These are phyloP conservation scores for Desmodesmus armatus DNA, from an alignment of 139 green algal genomes.

Conservation along the genomic window DNA sequence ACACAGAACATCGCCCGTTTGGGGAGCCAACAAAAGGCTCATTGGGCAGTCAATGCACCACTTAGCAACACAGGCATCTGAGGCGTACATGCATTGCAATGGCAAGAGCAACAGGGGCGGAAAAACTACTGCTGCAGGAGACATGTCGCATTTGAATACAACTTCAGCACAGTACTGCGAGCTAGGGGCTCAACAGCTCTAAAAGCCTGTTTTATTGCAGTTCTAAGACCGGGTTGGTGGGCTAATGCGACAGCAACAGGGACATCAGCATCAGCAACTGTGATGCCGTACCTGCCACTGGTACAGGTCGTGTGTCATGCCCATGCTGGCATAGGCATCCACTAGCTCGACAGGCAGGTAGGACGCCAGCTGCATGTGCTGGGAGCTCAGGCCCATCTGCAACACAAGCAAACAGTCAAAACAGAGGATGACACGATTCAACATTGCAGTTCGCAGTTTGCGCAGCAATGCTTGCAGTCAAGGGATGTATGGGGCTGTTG, in stretches of 20 bases:
- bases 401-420: not conserved
- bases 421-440: not conserved
- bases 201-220: not conserved
- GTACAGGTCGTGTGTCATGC: constrained; percentile 75
- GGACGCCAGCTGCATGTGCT: not conserved
- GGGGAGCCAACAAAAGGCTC: too few relatives aligned
- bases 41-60: too few relatives aligned
- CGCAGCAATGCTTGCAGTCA: not conserved
- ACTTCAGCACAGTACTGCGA: not conserved
- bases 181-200: not conserved
- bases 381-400: not conserved
- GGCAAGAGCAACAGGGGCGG: not conserved
- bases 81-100: not conserved
- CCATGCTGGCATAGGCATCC: constrained; percentile 57
- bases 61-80: too few relatives aligned
- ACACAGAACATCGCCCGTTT: too few relatives aligned
- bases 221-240: not conserved
- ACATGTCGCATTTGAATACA: not conserved
- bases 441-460: not conserved
- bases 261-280: not conserved
- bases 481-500: not conserved
- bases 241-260: not conserved
- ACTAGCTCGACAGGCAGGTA: constrained; percentile 43
- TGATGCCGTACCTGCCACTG: constrained; percentile 71
- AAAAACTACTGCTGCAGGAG: not conserved